phyloP scores from a whole-genome alignment of 148 eudicot species.

The Amaranthus cruentus region DNA sequence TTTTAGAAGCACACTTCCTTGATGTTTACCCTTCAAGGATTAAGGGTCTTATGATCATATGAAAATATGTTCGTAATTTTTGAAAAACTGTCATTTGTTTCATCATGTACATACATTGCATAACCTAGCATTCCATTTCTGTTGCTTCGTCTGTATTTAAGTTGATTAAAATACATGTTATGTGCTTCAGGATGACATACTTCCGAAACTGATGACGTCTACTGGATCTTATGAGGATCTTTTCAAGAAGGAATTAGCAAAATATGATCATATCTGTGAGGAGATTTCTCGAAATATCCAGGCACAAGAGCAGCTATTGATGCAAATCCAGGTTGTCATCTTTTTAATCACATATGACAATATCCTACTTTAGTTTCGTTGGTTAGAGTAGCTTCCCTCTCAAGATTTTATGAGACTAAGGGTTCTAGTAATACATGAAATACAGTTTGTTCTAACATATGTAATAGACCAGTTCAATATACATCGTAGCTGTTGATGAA shows the following conservation, averaged over 20 bases:
- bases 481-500: background rate
- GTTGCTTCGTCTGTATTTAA: background rate
- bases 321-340: constrained; percentile 71
- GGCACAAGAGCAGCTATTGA: constrained; percentile 75
- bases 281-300: constrained; percentile 78
- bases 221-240: constrained; percentile 97
- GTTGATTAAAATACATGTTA: constrained; percentile 18
- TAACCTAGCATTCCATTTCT: constrained; percentile 5
- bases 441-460: background rate
- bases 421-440: background rate
- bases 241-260: constrained; percentile 82
- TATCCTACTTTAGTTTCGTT: background rate
- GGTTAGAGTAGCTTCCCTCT: background rate
- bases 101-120: background rate
- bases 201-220: constrained; percentile 88
- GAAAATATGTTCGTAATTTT: background rate
- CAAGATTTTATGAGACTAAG: background rate
- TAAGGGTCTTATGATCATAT: background rate
- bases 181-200: constrained; percentile 78
- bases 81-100: background rate
- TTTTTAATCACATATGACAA: background rate
- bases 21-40: background rate
- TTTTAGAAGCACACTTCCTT: background rate
- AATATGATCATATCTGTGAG: constrained; percentile 71
- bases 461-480: background rate